These are phyloP conservation scores for Aspergillus neoniger DNA, from an alignment of 2,329 filamentous ascomycete genomes.

Conservation along the genomic window DNA sequence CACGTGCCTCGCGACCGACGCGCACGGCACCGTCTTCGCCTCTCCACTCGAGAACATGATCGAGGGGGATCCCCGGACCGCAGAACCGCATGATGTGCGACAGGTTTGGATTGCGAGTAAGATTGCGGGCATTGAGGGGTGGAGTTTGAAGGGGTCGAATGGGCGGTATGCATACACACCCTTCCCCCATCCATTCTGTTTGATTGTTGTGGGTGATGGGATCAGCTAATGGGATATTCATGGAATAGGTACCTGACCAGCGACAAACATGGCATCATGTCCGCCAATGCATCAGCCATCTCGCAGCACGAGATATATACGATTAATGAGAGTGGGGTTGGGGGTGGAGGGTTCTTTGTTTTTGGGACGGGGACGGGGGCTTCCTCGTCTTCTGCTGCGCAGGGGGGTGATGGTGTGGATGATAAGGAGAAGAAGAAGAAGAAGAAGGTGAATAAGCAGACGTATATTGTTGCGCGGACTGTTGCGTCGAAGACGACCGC, in stretches of 20 bases:
- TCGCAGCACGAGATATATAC: conserved; percentile 80
- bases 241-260: conserved; percentile 73
- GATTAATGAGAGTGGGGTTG: conserved; percentile 31
- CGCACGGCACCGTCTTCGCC: conserved; percentile 81
- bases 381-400: conserved; percentile 57
- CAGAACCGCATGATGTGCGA: conserved; percentile 92
- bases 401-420: background rate
- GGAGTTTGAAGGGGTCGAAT: conserved; percentile 87
- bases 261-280: conserved; percentile 78
- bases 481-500: conserved; percentile 39
- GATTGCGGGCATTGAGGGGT: conserved; percentile 76
- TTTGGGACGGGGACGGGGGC: background rate
- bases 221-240: background rate
- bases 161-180: conserved; percentile 60
- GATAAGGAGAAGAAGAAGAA: conserved; percentile 20
- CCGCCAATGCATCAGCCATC: conserved; percentile 77
- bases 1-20: conserved; percentile 80
- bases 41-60: conserved; percentile 83
- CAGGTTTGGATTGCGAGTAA: conserved; percentile 92
- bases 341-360: background rate
- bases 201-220: background rate
- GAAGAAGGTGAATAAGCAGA: conserved; percentile 63
- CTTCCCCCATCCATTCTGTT: background rate
- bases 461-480: conserved; percentile 66
- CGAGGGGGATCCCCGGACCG: conserved; percentile 76